phyloP scores from a whole-genome alignment of 768 basidiomycete species.

The Pisolithus albus region DNA sequence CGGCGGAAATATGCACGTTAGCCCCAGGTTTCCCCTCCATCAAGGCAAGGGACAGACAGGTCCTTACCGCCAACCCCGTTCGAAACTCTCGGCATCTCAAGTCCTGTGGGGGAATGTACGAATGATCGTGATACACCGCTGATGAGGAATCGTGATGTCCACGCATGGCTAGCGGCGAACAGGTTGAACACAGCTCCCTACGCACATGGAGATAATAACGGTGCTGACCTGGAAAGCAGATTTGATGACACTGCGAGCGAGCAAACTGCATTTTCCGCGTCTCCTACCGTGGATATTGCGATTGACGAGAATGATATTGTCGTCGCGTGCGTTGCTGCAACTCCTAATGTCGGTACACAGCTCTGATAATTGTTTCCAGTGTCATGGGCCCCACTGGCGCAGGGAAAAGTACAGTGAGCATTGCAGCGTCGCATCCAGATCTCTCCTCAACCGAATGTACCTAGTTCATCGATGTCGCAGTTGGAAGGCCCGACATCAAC shows the following conservation, averaged over 20 bases:
- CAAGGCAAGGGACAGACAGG: too few species aligned
- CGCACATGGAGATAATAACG: background rate
- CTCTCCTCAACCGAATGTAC: background rate
- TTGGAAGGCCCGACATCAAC: too few species aligned
- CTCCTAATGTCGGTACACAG: background rate
- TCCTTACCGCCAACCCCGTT: too few species aligned
- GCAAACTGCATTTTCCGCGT: background rate
- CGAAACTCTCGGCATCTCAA: too few species aligned
- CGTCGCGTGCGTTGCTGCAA: background rate
- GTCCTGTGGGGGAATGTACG: too few species aligned
- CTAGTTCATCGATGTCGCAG: too few species aligned
- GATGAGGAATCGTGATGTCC: background rate
- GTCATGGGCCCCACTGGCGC: constrained; percentile 1
- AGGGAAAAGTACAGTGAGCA: background rate
- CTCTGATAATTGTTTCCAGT: background rate
- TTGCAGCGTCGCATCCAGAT: background rate
- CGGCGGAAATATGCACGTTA: too few species aligned
- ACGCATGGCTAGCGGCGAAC: background rate
- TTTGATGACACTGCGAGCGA: background rate
- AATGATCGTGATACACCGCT: too few species aligned
- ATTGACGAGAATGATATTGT: background rate
- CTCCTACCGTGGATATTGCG: too few species aligned
- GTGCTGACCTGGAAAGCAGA: background rate
- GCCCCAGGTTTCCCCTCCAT: too few species aligned
- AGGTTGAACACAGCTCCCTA: background rate